phyloP scores from a whole-genome alignment of 305 asterid genomes.

The Stenogyne calaminthoides region DNA sequence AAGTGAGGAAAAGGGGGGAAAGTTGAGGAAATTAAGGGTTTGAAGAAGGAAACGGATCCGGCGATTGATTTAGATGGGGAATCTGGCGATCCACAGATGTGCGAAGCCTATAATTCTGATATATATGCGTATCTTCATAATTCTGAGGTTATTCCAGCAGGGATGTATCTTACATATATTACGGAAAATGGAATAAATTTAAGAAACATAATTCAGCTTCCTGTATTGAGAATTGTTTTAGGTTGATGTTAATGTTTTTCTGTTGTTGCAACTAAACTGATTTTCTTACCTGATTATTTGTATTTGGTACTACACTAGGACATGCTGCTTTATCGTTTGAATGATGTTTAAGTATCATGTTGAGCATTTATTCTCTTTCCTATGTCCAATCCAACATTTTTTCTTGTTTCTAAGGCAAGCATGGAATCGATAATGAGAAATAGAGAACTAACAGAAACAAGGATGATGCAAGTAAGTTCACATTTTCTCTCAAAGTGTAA shows the following conservation, averaged over 20 bases:
- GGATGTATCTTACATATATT: conserved; percentile 3
- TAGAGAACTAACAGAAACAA: conserved; percentile 97
- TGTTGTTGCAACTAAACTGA: conserved; percentile 22
- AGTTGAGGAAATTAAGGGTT: too few species aligned
- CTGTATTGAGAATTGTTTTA: conserved; percentile 19
- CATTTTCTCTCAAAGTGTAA: conserved; percentile 21
- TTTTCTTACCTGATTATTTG: conserved; percentile 17
- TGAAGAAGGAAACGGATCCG: too few species aligned
- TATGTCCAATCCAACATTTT: not conserved
- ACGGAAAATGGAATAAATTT: not conserved
- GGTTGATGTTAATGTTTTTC: conserved; percentile 22
- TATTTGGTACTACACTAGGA: conserved; percentile 14
- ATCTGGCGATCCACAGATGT: too few species aligned
- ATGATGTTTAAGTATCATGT: conserved; percentile 20
- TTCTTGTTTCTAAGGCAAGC: conserved; percentile 63
- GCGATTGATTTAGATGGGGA: too few species aligned
- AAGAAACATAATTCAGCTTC: conserved; percentile 14
- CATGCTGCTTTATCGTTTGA: conserved; percentile 18
- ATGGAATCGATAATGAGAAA: conserved; percentile 90
- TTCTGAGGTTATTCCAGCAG: too few species aligned
- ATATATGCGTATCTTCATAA: too few species aligned
- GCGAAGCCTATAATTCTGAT: too few species aligned
- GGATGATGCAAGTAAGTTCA: conserved; percentile 97
- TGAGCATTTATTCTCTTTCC: conserved; percentile 6
- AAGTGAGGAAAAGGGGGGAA: too few species aligned